Conservation (phyloP, 139 green algal genomes). For the Haematococcus lacustris region DNA sequence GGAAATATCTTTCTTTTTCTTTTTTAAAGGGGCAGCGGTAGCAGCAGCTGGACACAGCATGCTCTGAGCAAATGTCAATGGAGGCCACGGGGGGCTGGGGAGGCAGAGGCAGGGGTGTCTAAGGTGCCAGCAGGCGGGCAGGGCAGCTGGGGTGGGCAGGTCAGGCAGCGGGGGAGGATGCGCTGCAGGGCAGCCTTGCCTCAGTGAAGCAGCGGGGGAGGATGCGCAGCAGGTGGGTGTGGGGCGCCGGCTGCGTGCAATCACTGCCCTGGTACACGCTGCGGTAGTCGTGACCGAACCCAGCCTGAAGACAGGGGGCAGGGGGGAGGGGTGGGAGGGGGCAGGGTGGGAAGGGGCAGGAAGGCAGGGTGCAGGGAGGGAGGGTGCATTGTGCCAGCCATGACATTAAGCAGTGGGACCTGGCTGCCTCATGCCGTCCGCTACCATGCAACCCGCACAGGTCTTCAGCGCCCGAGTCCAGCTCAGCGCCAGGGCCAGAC, state of each 20-base stretch:
- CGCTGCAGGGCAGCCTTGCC: slow-evolving; percentile 3
- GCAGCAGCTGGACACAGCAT: not conserved
- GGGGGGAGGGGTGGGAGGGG: too few species aligned
- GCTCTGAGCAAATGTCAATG: not conserved
- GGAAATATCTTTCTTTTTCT: not conserved
- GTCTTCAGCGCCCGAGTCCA: too few species aligned
- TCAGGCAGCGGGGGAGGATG: not conserved
- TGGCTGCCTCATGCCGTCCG: too few species aligned
- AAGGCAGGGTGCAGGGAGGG: too few species aligned
- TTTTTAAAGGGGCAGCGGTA: not conserved
- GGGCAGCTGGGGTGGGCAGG: too few species aligned
- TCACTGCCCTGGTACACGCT: slow-evolving; percentile 12
- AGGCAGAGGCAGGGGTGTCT: not conserved
- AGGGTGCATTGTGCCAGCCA: too few species aligned
- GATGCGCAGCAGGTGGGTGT: slow-evolving; percentile 36
- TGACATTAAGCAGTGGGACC: too few species aligned
- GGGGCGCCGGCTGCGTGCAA: slow-evolving; percentile 7
- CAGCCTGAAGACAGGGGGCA: too few species aligned
- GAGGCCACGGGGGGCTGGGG: not conserved
- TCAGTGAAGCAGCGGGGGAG: slow-evolving; percentile 45
- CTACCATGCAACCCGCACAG: too few species aligned
- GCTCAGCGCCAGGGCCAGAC: too few species aligned
- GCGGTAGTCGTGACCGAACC: slow-evolving; percentile 40
- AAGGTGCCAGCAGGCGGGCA: too few species aligned
- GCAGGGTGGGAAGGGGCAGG: too few species aligned